A percentile compares a stretch with the other conserved stretches of the same genome.
These are phyloP conservation scores for Mycosphaerella arachidis DNA, from an alignment of 2,329 filamentous ascomycete species.

Conservation along the genomic window DNA sequence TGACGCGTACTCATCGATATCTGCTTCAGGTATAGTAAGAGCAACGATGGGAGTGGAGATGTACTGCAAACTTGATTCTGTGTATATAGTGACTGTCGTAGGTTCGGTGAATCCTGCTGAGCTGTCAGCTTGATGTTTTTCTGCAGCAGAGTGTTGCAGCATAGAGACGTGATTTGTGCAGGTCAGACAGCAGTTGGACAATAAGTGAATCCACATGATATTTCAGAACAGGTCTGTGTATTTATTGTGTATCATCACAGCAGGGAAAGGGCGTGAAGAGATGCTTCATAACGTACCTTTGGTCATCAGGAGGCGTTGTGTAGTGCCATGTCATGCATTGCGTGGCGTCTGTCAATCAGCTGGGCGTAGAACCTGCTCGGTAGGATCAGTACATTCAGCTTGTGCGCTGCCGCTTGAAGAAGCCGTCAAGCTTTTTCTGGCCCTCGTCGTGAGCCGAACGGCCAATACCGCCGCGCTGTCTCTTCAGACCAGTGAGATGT, in stretches of 20 bases:
- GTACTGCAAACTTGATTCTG: background rate
- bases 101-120: background rate
- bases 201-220: slow-evolving; percentile 28
- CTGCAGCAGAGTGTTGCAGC: background rate
- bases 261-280: background rate
- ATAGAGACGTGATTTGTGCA: background rate
- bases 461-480: slow-evolving; percentile 77
- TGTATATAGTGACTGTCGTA: background rate
- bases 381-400: slow-evolving; percentile 13
- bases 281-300: slow-evolving; percentile 12
- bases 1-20: background rate
- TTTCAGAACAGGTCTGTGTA: slow-evolving; percentile 34
- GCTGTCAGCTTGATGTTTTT: background rate
- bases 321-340: background rate
- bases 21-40: background rate
- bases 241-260: slow-evolving; percentile 30
- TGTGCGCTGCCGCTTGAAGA: slow-evolving; percentile 56
- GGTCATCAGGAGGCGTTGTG: background rate
- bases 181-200: slow-evolving; percentile 35
- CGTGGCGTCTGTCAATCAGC: background rate
- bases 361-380: background rate
- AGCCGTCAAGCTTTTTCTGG: slow-evolving; percentile 71
- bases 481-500: slow-evolving; percentile 70
- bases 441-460: slow-evolving; percentile 69
- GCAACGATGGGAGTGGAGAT: no score